Evolutionary conservation across 768 basidiomycete species (phyloP).

Genomic region (Termitomyces sp.): DNA sequence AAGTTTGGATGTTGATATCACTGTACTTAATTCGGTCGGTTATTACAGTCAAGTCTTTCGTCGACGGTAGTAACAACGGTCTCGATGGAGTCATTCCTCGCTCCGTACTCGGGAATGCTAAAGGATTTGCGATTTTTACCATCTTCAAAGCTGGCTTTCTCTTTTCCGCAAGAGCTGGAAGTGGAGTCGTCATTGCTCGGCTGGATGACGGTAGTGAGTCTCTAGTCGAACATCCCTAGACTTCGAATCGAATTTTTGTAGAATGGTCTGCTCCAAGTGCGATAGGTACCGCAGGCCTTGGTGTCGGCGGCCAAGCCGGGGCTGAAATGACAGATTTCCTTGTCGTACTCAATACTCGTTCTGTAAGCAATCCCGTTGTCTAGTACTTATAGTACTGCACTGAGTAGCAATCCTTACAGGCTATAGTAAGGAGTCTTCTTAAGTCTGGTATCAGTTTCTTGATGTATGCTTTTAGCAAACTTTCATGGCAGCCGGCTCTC

Average conservation of each 20-base stretch:
- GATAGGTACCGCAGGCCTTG: constrained; percentile 89
- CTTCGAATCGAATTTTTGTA: constrained; percentile 26
- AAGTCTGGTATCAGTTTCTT: neutral
- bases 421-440: constrained; percentile 53
- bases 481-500: constrained; percentile 93
- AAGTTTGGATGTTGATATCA: neutral
- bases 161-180: constrained; percentile 81
- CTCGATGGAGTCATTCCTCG: constrained; percentile 72
- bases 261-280: constrained; percentile 95
- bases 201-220: constrained; percentile 77
- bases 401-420: constrained; percentile 34
- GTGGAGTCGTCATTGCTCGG: constrained; percentile 86
- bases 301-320: constrained; percentile 80
- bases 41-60: constrained; percentile 74
- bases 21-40: neutral
- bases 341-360: constrained; percentile 80
- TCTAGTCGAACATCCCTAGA: neutral
- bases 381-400: constrained; percentile 4
- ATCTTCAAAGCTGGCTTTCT: constrained; percentile 75
- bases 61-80: constrained; percentile 77
- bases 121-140: constrained; percentile 89
- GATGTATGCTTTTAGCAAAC: constrained; percentile 45
- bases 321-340: constrained; percentile 92
- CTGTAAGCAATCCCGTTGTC: constrained; percentile 44
- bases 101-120: constrained; percentile 48